Base-by-base conservation (phyloP, 129 eudicot species). In the carrot (Daucus carota) region DNA sequence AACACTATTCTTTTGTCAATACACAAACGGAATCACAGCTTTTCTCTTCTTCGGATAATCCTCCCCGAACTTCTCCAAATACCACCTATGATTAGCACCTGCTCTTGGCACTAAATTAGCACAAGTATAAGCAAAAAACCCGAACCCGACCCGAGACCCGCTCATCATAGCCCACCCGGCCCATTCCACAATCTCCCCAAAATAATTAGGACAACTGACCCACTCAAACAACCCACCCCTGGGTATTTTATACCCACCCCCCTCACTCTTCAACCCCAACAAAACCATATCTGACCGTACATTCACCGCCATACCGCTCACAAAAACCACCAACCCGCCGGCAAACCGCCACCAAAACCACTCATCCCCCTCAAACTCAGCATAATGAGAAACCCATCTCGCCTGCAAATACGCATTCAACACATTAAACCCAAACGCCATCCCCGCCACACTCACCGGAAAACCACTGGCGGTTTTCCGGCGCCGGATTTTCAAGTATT, bases 141-240 rank as follows among this genome's bases (percentile, higher is more conserved):
- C 99, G 14, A 94, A 52, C 78, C 96, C 96, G 72, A 84, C 93
- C 96, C 93, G 86, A 17, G 97, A 91, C 88, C 96, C 81, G 34
- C 85, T 81, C 97, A 89, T 91, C 62, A 89, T 2, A 44, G 83
- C 78, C 99, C 99, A 94, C 62, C 96, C 96, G 78, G 84, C 77
- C 97, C 99, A 94, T 85, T 94, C 97, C 48, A 91, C 62, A 5
- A 94, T 77, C 87, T 94, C 99, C 62, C 97, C 96, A 38, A 89
- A 85, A 79, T 94, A 94, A 79, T 94, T 94, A 0, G 99, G 88
- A 31, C 97, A 89, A 29, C 92, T 91, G 40, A 91, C 94, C 34
- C 79, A 70, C 81, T 91, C 91, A 78, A 91, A 95, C 33, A 72
- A 75, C 70, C 99, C 99, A 1, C 96, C 97, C n/a, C 52, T 87